These are phyloP conservation scores for Mycena vitilis DNA, from an alignment of 768 basidiomycete species.

Conservation along the genomic window DNA sequence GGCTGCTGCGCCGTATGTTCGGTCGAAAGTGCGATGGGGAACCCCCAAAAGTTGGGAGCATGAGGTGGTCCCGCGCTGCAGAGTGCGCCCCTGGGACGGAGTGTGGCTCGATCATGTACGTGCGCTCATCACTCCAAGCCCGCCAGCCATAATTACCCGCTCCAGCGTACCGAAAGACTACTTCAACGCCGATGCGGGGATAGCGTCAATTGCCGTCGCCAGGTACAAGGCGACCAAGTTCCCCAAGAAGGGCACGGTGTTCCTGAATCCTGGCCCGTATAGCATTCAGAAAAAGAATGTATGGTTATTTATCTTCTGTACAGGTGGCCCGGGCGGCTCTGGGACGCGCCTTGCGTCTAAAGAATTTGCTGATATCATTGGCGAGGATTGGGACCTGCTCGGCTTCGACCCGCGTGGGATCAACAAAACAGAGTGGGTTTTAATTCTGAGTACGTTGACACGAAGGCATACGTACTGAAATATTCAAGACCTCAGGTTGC, in stretches of 20 bases:
- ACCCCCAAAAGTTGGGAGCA: neutral
- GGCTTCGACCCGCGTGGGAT: conserved; percentile 46
- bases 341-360: conserved; percentile 35
- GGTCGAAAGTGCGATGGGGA: too few species aligned
- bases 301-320: neutral
- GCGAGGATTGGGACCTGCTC: conserved; percentile 43
- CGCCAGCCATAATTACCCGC: neutral
- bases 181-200: conserved; percentile 35
- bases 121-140: neutral
- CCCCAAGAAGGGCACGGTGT: conserved; percentile 39
- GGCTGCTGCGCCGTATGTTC: too few species aligned
- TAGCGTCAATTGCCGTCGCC: conserved; percentile 37
- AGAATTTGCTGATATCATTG: conserved; percentile 37
- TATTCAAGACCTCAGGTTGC: conserved; percentile 31
- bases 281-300: neutral
- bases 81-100: conserved; percentile 15
- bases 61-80: conserved; percentile 12
- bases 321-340: conserved; percentile 43
- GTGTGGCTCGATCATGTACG: conserved; percentile 17
- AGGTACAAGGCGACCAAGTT: conserved; percentile 34
- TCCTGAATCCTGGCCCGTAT: conserved; percentile 39
- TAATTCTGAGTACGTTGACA: too few species aligned
- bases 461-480: neutral
- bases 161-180: conserved; percentile 42
- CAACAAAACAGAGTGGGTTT: conserved; percentile 36